Conservation (phyloP, 140 eudicot genomes). For the Stevia rebaudiana region DNA sequence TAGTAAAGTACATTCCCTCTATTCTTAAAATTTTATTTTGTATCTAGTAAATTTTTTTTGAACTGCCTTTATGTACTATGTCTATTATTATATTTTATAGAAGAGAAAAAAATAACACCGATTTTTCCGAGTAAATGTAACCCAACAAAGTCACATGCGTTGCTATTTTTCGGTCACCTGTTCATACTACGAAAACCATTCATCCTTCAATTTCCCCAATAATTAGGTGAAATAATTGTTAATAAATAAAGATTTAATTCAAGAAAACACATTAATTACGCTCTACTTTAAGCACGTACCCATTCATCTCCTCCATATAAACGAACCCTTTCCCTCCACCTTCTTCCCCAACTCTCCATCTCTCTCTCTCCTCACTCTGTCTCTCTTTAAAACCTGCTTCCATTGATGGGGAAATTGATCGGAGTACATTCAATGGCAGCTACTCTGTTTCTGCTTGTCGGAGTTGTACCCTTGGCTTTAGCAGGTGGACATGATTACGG, state of each 20-base stretch:
- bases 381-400: conserved; percentile 7
- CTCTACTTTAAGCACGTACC: conserved; percentile 38
- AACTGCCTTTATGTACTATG: no score
- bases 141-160: conserved; percentile 64
- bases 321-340: conserved; percentile 24
- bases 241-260: neutral
- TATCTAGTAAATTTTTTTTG: no score
- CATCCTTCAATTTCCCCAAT: conserved; percentile 2
- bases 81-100: no score
- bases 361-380: conserved; percentile 10
- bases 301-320: conserved; percentile 33
- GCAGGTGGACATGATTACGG: conserved; percentile 62
- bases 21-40: no score
- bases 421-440: conserved; percentile 22
- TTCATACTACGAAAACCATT: conserved; percentile 22
- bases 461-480: conserved; percentile 42
- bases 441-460: conserved; percentile 49
- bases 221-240: neutral
- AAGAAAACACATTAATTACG: conserved; percentile 20
- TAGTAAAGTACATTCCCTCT: no score
- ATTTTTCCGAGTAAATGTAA: conserved; percentile 33
- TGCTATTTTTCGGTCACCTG: conserved; percentile 27
- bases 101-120: conserved; percentile 22
- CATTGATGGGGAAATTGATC: conserved; percentile 29
- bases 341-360: conserved; percentile 36